phyloP scores from a whole-genome alignment of 169 alveolate genomes.

The Plasmodium gaboni region DNA sequence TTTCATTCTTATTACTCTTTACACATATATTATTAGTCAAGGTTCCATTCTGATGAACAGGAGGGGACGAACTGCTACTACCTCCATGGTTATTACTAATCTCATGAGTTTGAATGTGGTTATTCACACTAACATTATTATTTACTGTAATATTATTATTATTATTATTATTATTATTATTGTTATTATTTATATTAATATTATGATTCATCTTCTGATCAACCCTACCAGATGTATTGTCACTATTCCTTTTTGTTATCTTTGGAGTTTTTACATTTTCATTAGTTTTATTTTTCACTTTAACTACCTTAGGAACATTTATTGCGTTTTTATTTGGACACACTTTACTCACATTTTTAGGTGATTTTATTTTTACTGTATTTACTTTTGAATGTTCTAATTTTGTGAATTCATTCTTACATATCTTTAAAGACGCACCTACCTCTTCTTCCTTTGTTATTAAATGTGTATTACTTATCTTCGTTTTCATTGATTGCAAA shows the following conservation, averaged over 20 bases:
- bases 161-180: neutral
- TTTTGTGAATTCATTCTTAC: neutral
- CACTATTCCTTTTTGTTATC: constrained; percentile 34
- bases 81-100: neutral
- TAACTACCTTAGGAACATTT: neutral
- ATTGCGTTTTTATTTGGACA: neutral
- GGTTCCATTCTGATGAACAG: neutral
- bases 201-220: neutral
- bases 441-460: neutral
- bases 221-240: neutral
- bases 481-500: neutral
- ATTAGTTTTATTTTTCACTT: constrained; percentile 12
- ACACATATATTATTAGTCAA: neutral
- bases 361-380: constrained; percentile 6
- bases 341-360: constrained; percentile 9
- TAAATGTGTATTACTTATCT: neutral
- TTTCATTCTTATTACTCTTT: constrained; percentile 15
- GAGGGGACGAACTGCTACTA: neutral
- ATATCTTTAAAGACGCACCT: neutral
- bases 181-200: neutral
- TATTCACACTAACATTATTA: no score
- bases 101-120: neutral
- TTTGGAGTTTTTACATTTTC: constrained; percentile 33
- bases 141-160: no score
- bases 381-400: neutral